phyloP scores from a whole-genome alignment of 441 rosid species.

The Gossypium trilobum region DNA sequence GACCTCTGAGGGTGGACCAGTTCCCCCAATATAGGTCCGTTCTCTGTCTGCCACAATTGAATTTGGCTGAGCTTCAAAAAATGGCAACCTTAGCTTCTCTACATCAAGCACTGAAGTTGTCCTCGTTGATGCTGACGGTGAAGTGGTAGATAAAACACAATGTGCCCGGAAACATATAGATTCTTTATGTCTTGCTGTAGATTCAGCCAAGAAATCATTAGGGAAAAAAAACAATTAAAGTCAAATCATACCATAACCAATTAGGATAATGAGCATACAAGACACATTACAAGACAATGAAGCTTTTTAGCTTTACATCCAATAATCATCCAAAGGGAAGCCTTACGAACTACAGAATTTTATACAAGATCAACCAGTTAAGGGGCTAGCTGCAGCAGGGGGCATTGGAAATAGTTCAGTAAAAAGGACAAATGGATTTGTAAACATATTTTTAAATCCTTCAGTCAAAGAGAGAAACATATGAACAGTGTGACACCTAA shows the following conservation, averaged over 20 bases:
- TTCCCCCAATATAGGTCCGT: constrained; percentile 52
- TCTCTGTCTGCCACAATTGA: constrained; percentile 37
- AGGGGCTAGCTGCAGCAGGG: background rate
- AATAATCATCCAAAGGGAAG: background rate
- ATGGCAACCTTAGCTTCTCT: constrained; percentile 69
- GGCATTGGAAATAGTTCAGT: background rate
- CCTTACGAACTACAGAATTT: background rate
- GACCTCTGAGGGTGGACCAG: constrained; percentile 57
- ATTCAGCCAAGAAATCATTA: constrained; percentile 20
- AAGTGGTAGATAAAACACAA: constrained; percentile 59
- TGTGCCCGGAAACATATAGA: constrained; percentile 42
- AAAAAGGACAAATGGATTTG: background rate
- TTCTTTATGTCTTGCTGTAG: constrained; percentile 61
- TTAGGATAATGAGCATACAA: background rate
- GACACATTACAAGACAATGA: background rate
- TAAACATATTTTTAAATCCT: background rate
- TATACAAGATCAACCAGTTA: background rate
- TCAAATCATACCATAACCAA: constrained; percentile 8
- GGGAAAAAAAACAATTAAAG: background rate
- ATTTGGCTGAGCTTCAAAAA: constrained; percentile 48
- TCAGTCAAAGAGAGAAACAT: background rate
- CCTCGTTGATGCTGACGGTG: constrained; percentile 27
- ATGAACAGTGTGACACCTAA: background rate
- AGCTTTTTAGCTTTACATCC: background rate
- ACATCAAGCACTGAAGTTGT: constrained; percentile 50